Evolutionary conservation across 176 grass and related monocot species (phyloP).

Genomic region (Saccharum officinarum): DNA sequence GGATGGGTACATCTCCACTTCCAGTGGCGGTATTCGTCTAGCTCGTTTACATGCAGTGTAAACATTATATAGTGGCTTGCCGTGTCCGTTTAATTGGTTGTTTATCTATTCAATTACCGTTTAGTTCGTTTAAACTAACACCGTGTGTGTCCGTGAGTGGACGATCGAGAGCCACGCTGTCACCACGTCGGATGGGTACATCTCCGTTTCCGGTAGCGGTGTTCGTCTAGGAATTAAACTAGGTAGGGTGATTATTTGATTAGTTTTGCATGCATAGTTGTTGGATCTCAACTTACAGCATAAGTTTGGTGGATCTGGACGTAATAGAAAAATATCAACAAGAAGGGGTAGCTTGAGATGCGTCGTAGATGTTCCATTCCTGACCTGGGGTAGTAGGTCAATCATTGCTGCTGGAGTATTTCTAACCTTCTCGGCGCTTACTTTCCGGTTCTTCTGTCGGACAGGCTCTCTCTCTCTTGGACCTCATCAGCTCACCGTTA

Average conservation of each 20-base stretch:
- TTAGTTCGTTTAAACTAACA: too few species aligned
- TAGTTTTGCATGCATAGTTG: slow-evolving; percentile 20
- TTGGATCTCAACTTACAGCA: slow-evolving; percentile 52
- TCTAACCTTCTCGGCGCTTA: slow-evolving; percentile 17
- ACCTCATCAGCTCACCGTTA: neutral
- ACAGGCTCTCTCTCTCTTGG: neutral
- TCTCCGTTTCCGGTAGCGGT: neutral
- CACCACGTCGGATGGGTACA: neutral
- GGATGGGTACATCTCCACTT: too few species aligned
- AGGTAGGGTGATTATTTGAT: slow-evolving; percentile 19
- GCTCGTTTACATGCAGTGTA: too few species aligned
- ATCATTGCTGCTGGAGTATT: slow-evolving; percentile 36
- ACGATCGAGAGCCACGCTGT: neutral
- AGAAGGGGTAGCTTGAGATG: neutral
- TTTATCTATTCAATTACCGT: too few species aligned
- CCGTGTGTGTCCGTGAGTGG: neutral
- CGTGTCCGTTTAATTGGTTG: too few species aligned
- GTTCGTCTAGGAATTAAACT: neutral
- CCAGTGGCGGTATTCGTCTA: too few species aligned
- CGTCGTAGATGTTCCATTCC: slow-evolving; percentile 1
- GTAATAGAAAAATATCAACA: slow-evolving; percentile 40
- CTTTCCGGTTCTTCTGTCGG: slow-evolving; percentile 29
- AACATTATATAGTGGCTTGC: too few species aligned
- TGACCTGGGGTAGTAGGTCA: neutral
- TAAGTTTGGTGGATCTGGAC: slow-evolving; percentile 55